Evolutionary conservation across 306 rosid genomes (phyloP), one percentile per base, ranked within the genome.

Genomic region (Sechiopsis laciniata): DNA sequence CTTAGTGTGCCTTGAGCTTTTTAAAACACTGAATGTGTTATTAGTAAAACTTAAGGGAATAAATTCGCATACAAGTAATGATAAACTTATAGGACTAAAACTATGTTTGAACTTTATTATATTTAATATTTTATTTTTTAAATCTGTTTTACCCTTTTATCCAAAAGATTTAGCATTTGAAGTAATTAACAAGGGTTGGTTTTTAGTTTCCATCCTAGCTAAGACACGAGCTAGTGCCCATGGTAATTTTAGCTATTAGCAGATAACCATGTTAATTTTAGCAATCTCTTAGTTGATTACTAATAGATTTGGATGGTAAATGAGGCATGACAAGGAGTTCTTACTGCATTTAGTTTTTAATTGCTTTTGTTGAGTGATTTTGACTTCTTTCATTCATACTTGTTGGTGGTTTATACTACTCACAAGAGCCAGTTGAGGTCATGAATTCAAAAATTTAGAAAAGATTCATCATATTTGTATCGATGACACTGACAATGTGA

Each of bases 251-350:
- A 26, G 40, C 40, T 12, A 6, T 61, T 19, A 61, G 12, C 46
- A 26, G 52, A 37, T 40, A 9, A 26, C 16, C 29, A 11, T 64
- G 71, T 17, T 40, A 10, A 40, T n/a, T 37, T 40, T 66, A 19
- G 55, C 72, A 20, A 66, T 66, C 35, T 66, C 8, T 20, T 19
- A 66, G 72, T 45, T 66, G 72, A 20, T 66, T 66, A 9, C 35
- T 20, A 2, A 45, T 66, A 53, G 22, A 66, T 45, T 45, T 21
- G 19, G 21, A 20, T 68, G 56, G 56, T 68, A 21, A 22, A 21
- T 46, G 57, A 21, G 57, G 73, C 52, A 67, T 21, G 42, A 8
- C 15, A 21, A 68, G 14, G 35, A 68, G 51, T 46, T 22, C 56
- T 45, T 48, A 20, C 35, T 66, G 55, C 72, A 68, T 48, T 24